Percentiles rank a stretch among this genome's conserved stretches.
phyloP scores from a whole-genome alignment of 768 basidiomycete species.

The Mycena rosella region DNA sequence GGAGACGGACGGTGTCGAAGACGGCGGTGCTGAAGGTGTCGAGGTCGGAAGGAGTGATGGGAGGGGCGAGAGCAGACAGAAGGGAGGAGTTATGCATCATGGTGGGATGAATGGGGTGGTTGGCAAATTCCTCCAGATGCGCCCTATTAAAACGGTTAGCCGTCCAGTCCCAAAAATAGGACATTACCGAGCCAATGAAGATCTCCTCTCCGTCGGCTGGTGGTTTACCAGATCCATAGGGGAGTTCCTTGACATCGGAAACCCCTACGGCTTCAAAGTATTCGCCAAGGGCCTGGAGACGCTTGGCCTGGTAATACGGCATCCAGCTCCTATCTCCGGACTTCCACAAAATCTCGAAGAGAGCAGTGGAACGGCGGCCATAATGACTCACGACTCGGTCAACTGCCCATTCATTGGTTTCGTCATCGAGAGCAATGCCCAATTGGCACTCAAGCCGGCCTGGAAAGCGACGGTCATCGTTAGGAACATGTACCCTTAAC shows the following conservation, averaged over 20 bases:
- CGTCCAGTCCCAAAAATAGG: neutral
- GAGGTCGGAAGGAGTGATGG: too few species aligned
- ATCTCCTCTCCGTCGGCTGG: neutral
- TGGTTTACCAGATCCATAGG: neutral
- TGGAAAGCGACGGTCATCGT: slow-evolving; percentile 43
- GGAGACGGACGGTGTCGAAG: too few species aligned
- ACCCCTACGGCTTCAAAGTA: slow-evolving; percentile 35
- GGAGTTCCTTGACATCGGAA: neutral
- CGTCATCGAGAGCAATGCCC: neutral
- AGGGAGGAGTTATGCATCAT: too few species aligned
- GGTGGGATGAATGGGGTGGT: too few species aligned
- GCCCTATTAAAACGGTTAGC: neutral
- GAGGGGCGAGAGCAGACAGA: too few species aligned
- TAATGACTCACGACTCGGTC: slow-evolving; percentile 41
- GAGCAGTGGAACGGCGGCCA: slow-evolving; percentile 31
- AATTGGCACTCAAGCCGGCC: neutral
- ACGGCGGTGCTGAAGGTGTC: too few species aligned
- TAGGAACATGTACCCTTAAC: slow-evolving; percentile 46
- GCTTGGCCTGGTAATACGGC: slow-evolving; percentile 39
- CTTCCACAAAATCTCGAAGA: slow-evolving; percentile 47
- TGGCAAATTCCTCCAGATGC: neutral
- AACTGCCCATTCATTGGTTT: slow-evolving; percentile 40
- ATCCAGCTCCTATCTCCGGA: slow-evolving; percentile 50
- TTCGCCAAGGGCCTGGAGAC: slow-evolving; percentile 36
- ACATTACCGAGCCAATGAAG: neutral